These are phyloP conservation scores for Cordyceps tenuipes DNA, from an alignment of 2,329 filamentous ascomycete genomes.

Conservation along the genomic window DNA sequence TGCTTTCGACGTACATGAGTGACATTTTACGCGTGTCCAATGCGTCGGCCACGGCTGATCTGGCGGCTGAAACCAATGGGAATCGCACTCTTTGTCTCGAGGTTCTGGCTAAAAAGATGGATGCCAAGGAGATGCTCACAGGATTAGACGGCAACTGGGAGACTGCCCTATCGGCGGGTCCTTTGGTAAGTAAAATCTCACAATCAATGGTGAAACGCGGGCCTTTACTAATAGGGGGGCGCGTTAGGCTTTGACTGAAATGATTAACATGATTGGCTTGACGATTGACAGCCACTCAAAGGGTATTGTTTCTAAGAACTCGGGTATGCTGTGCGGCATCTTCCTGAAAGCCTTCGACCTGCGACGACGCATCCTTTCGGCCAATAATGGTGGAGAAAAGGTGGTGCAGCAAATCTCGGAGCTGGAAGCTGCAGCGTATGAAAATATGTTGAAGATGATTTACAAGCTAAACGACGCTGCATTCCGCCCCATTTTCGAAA, in stretches of 20 bases:
- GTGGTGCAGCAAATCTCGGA: conserved; percentile 41
- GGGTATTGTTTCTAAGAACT: conserved; percentile 66
- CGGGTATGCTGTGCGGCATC: conserved; percentile 57
- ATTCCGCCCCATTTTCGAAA: conserved; percentile 85
- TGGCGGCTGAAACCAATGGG: conserved; percentile 55
- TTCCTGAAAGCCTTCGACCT: conserved; percentile 56
- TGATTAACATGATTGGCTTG: conserved; percentile 59
- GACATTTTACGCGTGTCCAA: conserved; percentile 65
- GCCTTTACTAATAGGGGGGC: conserved; percentile 4
- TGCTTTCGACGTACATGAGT: conserved; percentile 72
- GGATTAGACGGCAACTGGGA: conserved; percentile 66
- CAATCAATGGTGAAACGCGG: background rate
- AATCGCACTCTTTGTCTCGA: conserved; percentile 61
- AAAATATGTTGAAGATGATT: conserved; percentile 77
- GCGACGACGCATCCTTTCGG: conserved; percentile 45
- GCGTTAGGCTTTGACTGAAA: conserved; percentile 55
- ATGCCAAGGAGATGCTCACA: conserved; percentile 67
- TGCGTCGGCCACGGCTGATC: conserved; percentile 54
- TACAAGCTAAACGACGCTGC: conserved; percentile 93
- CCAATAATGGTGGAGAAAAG: conserved; percentile 37
- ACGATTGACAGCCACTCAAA: conserved; percentile 74
- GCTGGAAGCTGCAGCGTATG: conserved; percentile 58
- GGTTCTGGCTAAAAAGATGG: conserved; percentile 68
- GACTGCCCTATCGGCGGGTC: conserved; percentile 52
- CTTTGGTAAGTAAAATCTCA: conserved; percentile 43